A percentile compares a stretch with the other conserved stretches of the same genome.
These are phyloP conservation scores for Phascolomyces articulosus DNA, from an alignment of 371 early-diverging fungal genomes.

Conservation along the genomic window DNA sequence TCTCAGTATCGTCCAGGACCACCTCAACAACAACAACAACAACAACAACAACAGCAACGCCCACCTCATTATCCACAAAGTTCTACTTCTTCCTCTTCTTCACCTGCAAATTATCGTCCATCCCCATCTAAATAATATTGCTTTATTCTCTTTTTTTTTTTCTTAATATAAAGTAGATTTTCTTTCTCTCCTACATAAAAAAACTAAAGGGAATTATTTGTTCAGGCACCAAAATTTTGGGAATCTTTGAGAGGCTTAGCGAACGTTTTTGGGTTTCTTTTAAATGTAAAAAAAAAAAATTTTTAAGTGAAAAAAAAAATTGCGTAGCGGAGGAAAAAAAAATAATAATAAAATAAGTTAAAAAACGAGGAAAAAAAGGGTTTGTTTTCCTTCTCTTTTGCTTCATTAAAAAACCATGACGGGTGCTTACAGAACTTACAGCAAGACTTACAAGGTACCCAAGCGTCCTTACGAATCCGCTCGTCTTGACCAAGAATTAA, in stretches of 20 bases:
- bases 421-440: slow-evolving; percentile 40
- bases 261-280: no score
- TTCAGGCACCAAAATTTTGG: neutral
- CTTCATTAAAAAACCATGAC: slow-evolving; percentile 17
- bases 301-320: no score
- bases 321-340: neutral
- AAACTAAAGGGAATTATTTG: neutral
- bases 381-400: slow-evolving; percentile 14
- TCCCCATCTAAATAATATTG: neutral
- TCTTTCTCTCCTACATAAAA: neutral
- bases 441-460: slow-evolving; percentile 98
- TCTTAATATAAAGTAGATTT: neutral
- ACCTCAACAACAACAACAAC: neutral
- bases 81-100: neutral
- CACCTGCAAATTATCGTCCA: neutral
- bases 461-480: slow-evolving; percentile 99
- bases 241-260: neutral
- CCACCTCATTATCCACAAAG: neutral
- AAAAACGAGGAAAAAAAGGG: neutral
- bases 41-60: neutral
- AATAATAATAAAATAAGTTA: neutral
- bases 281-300: no score
- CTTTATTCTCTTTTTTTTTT: neutral
- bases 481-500: slow-evolving; percentile 99
- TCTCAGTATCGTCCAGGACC: neutral